Base-by-base conservation (phyloP, 1,139 yeast species). In the Diutina catenulata region DNA sequence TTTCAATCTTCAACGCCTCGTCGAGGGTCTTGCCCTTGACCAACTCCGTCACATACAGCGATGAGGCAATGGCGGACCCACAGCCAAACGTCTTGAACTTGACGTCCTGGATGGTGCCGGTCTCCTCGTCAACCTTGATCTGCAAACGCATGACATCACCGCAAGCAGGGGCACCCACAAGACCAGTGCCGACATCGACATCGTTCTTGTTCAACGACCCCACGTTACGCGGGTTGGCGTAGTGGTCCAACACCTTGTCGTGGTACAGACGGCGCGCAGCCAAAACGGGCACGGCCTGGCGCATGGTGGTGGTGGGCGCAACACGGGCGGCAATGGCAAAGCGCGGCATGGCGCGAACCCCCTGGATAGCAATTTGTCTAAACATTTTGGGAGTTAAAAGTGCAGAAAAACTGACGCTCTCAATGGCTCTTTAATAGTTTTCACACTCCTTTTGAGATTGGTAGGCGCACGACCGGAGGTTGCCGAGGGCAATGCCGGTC, bases 121-220 rank as follows among this genome's bases (percentile, higher is more conserved):
- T 78, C 41, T 74, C 79, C 50, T 87, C 97, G 49, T 80, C 80
- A 14, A 91, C 98, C 55, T 88, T 77, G 52, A 91, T 91, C 59
- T 91, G 98, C 48, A 91, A 72, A 62, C 94, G 80, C 96, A 91
- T 91, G 39, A 91, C 98, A 65, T 91, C 98, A 42, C 98, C 98
- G 66, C 98, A 91, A 1, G 98, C 98, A 41, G 98, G 98, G 0
- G 98, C 98, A 40, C 98, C 91, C 15, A 91, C 98, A 35, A 91
- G 72, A 2, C 98, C 98, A 2, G 98, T 91, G 35, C 98, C 98
- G n/a, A 91, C 97, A 48, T 78, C 74, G 19, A 60, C 52, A 43
- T 76, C 74, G 45, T 69, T 70, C 62, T 88, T 87, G 60, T 87
- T 86, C 60, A 91, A 63, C 6, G 95, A 74, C 15, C 98, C 98